Evolutionary conservation across 371 early-diverging fungal species (phyloP).

Genomic region (Lichtheimia ornata): DNA sequence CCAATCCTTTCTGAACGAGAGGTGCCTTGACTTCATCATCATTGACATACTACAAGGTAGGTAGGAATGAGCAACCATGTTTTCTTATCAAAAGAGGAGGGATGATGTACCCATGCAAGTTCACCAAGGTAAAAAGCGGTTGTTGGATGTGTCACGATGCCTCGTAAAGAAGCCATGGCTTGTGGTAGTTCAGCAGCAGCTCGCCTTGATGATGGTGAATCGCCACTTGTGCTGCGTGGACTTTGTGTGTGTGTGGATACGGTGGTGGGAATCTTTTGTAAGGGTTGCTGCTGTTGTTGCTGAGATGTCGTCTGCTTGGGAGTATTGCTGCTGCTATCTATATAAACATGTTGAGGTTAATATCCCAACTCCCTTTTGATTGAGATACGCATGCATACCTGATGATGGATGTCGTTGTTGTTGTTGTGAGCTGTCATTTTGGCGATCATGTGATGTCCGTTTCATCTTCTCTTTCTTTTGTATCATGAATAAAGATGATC

Average conservation of each 20-base stretch:
- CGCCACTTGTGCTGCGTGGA: constrained; percentile 6
- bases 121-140: constrained; percentile 49
- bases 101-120: constrained; percentile 48
- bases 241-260: constrained; percentile 19
- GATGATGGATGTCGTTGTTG: too few species aligned
- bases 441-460: not conserved
- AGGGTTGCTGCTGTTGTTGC: constrained; percentile 8
- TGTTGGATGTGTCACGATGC: constrained; percentile 35
- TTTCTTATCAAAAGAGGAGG: not conserved
- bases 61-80: not conserved
- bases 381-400: too few species aligned
- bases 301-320: not conserved
- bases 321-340: constrained; percentile 1
- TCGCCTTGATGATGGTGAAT: constrained; percentile 21
- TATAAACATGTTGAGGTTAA: too few species aligned
- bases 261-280: constrained; percentile 24
- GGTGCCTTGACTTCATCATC: constrained; percentile 50
- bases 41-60: constrained; percentile 48
- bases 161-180: constrained; percentile 31
- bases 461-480: not conserved
- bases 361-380: too few species aligned
- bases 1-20: constrained; percentile 41
- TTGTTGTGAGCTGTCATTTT: too few species aligned
- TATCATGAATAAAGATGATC: not conserved
- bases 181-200: constrained; percentile 20